Conservation (phyloP, 371 early-diverging fungal genomes). For the Coemansia sp. region DNA sequence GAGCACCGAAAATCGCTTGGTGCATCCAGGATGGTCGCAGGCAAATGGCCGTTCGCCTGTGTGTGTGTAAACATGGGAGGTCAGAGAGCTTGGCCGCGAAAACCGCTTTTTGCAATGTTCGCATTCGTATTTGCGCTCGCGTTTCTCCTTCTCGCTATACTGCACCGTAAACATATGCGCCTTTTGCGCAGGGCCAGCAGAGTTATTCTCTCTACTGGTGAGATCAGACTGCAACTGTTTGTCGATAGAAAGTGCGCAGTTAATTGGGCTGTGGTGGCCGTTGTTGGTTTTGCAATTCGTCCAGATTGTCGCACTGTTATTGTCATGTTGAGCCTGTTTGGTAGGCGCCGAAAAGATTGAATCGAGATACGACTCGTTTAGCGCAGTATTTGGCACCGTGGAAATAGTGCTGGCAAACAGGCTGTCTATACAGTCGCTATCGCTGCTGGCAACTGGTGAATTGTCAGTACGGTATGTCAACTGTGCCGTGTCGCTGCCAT, state of each 20-base stretch:
- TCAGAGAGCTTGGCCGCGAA: constrained; percentile 50
- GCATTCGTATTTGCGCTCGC: constrained; percentile 50
- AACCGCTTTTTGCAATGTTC: constrained; percentile 50
- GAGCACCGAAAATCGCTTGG: constrained; percentile 58
- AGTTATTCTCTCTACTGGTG: neutral
- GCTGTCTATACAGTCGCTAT: neutral
- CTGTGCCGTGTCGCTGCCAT: neutral
- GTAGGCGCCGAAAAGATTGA: neutral
- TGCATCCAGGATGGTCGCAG: constrained; percentile 54
- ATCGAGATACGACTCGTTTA: neutral
- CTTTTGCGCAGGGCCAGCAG: neutral
- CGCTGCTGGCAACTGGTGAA: neutral
- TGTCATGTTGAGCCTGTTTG: neutral
- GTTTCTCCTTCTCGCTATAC: constrained; percentile 47
- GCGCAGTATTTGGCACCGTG: neutral
- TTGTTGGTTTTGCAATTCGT: neutral
- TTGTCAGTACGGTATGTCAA: neutral
- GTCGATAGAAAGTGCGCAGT: neutral
- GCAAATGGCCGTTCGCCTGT: constrained; percentile 65
- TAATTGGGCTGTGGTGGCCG: neutral
- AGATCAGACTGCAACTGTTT: neutral
- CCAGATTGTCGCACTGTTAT: neutral
- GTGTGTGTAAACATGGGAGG: constrained; percentile 59
- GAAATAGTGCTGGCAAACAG: neutral
- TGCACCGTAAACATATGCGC: constrained; percentile 12